Evolutionary conservation across 2,329 filamentous ascomycete genomes (phyloP), one percentile per base, ranked within the genome.

Genomic region (Knufia petricola): DNA sequence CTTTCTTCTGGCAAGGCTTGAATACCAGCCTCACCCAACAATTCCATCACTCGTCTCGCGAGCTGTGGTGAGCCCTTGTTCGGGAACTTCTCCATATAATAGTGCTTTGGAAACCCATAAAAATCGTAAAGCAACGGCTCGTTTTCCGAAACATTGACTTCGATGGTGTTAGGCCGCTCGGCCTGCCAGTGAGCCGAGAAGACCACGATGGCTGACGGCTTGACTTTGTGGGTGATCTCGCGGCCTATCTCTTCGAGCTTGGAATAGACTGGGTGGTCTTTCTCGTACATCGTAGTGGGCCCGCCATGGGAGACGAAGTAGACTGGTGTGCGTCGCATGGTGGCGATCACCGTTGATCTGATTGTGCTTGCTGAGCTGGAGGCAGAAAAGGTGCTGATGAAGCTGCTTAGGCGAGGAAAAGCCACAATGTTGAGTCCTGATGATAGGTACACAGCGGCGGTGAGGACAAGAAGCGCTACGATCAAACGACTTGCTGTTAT

Each of bases 151-250:
- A 75, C 77, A 62, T 86, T 87, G 56, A 87, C 73, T 58, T 82
- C 69, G 52, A 87, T 75, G 2, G 68, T 71, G 56, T 74, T 68
- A 32, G 66, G 64, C 7, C 19, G 21, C 17, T 51, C 47, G 4
- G 74, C 79, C 65, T 85, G 80, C 84, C 85, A 88, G 64, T 89
- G 84, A 1, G 83, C 85, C 1, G 84, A 87, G 61, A 89, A 82
- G 21, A 87, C 81, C 1, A 88, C 78, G 13, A 88, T 74, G 1
- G 83, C 85, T 53, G 77, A 81, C 1, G 84, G 84, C 58, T 81
- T 82, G 37, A 87, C 77, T 52, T 78, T 76, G 23, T 75, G 69
- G 0, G 82, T 86, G 60, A 88, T 86, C 58, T 87, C 83, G 6
- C 64, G 70, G 36, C 84, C 84, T 46, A 87, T 80, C 20, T 71